Evolutionary conservation across 495 filamentous ascomycete genomes (phyloP).

Genomic region (Talaromyces borbonicus): DNA sequence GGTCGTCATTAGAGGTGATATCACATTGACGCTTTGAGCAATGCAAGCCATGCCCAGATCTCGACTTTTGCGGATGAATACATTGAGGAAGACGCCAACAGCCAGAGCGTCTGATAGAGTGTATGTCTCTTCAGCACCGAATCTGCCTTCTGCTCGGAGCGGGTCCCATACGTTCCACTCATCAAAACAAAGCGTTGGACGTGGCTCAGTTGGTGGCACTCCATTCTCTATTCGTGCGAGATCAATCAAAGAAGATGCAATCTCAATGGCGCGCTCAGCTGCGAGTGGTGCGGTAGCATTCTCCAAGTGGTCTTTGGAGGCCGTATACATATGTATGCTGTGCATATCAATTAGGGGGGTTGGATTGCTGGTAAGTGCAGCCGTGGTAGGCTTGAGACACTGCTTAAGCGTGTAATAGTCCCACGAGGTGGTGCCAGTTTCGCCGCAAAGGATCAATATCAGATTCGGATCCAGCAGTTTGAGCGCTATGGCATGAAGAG

Average conservation of each 20-base stretch:
- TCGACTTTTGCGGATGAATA: conserved; percentile 65
- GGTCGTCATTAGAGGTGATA: conserved; percentile 65
- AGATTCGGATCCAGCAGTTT: conserved; percentile 64
- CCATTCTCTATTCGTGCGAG: conserved; percentile 61
- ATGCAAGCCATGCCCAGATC: conserved; percentile 74
- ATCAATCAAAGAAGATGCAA: conserved; percentile 57
- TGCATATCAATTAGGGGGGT: conserved; percentile 63
- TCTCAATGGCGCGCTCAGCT: conserved; percentile 67
- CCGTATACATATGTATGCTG: conserved; percentile 62
- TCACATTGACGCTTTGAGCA: conserved; percentile 71
- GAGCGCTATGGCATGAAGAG: conserved; percentile 43
- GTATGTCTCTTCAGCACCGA: conserved; percentile 60
- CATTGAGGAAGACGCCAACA: conserved; percentile 65
- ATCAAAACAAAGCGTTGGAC: conserved; percentile 69
- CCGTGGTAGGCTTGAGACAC: conserved; percentile 38
- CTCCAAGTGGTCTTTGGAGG: conserved; percentile 38
- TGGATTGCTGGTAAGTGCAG: conserved; percentile 30
- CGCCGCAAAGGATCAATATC: conserved; percentile 59
- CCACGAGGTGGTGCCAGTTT: conserved; percentile 58
- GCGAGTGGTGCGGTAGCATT: conserved; percentile 59
- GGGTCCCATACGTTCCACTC: conserved; percentile 86
- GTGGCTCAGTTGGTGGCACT: conserved; percentile 44
- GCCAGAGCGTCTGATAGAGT: conserved; percentile 68
- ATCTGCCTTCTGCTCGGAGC: conserved; percentile 55
- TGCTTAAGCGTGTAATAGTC: conserved; percentile 61